phyloP scores from a whole-genome alignment of 2,329 filamentous ascomycete genomes.

The Colletotrichum spaethianum region DNA sequence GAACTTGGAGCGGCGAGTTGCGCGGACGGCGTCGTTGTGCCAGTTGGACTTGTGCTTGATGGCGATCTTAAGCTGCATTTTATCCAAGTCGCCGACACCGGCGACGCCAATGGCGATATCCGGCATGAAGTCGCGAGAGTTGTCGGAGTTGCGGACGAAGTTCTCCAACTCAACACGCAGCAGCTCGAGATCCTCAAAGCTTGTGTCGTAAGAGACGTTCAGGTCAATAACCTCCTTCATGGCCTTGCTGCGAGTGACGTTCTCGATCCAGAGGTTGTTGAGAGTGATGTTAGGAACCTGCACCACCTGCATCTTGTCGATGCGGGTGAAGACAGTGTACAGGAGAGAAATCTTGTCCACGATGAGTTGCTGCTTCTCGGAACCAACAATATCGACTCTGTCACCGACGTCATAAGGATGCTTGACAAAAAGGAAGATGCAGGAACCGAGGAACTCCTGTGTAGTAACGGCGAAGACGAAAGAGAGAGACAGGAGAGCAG shows the following conservation, averaged over 20 bases:
- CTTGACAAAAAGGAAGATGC: slow-evolving; percentile 99
- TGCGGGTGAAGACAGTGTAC: slow-evolving; percentile 87
- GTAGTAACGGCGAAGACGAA: slow-evolving; percentile 95
- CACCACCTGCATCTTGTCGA: slow-evolving; percentile 83
- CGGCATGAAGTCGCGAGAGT: slow-evolving; percentile 90
- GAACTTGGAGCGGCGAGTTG: slow-evolving; percentile 90
- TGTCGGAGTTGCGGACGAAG: slow-evolving; percentile 88
- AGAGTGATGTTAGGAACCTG: slow-evolving; percentile 91
- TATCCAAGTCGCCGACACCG: slow-evolving; percentile 88
- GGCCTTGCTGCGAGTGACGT: slow-evolving; percentile 89
- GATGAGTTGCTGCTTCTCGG: slow-evolving; percentile 74
- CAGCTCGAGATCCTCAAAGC: slow-evolving; percentile 89
- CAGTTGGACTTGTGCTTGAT: slow-evolving; percentile 95
- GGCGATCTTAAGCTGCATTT: slow-evolving; percentile 85
- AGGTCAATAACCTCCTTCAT: slow-evolving; percentile 90
- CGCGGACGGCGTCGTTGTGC: slow-evolving; percentile 88
- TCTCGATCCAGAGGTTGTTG: slow-evolving; percentile 96
- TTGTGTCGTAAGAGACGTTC: slow-evolving; percentile 87
- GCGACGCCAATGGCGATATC: slow-evolving; percentile 85
- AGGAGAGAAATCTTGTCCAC: slow-evolving; percentile 96
- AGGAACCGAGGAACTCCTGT: slow-evolving; percentile 97
- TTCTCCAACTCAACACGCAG: slow-evolving; percentile 86
- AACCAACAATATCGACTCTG: slow-evolving; percentile 82
- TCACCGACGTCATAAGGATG: slow-evolving; percentile 98
- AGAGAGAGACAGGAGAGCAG: slow-evolving; percentile 92